Evolutionary conservation across 2,329 filamentous ascomycete species (phyloP), one percentile per base, ranked within the genome.

Genomic region (Immersiporthe knoxdaviesiana): DNA sequence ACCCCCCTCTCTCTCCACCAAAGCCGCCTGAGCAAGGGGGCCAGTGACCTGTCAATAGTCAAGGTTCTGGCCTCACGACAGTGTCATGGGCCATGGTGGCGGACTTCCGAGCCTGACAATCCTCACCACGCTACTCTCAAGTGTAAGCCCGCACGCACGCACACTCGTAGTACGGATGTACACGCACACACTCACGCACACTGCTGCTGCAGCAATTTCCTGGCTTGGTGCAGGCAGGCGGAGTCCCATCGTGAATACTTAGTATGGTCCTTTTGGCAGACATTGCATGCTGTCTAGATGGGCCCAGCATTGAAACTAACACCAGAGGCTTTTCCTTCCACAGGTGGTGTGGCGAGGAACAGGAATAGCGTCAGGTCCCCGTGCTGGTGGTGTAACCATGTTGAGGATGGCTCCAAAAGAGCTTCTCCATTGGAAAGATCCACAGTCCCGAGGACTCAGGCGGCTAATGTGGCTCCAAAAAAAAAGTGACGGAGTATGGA

Each of bases 331-430:
- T 35, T 50, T 1, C 18, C 24, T 62, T 32, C 56, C 30, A 39
- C 58, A 59, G 24, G 52, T 63, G 54, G 50, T 50, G 65, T 56
- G 30, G 56, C 35, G 37, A 56, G 52, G 67, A 69, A 71, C 56
- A 69, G 63, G 65, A 41, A 54, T 68, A 60, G 67, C 58, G 67
- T 35, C 56, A 52, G 67, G 54, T n/a, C 32, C 41, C 21, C 30
- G 39, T 52, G 59, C 16, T 32, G 24, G 39, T 68, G 47, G 44
- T 63, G 47, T 24, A 50, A 32, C 64, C 54, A 50, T 24, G 61
- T 54, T 39, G 44, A 50, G 58, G 39, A 24, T 62, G 59, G 35
- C 47, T 32, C 27, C n/a, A n/a, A 37, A 35, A 52, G 27, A 5
- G 30, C 35, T 44, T 41, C 30, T 30, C 56, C 50, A 65, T 67